These are phyloP conservation scores for Penicillium ochrochloron DNA, from an alignment of 495 filamentous ascomycete genomes.

Conservation along the genomic window DNA sequence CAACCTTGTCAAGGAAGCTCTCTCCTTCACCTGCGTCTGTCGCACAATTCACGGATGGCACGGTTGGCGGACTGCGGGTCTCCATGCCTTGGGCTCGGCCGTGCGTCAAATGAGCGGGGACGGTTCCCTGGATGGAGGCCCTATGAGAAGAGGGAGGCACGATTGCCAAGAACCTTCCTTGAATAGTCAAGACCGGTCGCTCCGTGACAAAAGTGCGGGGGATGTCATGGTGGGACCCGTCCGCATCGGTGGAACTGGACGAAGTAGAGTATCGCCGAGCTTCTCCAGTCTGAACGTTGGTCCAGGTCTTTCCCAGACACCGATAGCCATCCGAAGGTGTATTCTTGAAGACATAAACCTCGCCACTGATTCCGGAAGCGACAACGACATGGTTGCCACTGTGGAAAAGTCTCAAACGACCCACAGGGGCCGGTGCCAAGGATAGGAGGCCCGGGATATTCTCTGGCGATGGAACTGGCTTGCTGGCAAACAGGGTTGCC, in stretches of 20 bases:
- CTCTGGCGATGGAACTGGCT: conserved; percentile 49
- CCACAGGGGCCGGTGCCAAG: conserved; percentile 65
- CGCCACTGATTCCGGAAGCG: conserved; percentile 79
- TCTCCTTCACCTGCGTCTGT: conserved; percentile 81
- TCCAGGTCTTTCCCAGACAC: conserved; percentile 88
- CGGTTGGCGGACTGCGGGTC: conserved; percentile 71
- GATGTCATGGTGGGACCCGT: conserved; percentile 56
- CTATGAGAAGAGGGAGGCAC: conserved; percentile 74
- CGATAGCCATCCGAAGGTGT: conserved; percentile 59
- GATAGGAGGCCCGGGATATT: conserved; percentile 45
- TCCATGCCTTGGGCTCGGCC: conserved; percentile 68
- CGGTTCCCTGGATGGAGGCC: conserved; percentile 66
- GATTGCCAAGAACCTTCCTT: conserved; percentile 82
- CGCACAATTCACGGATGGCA: conserved; percentile 73
- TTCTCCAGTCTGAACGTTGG: conserved; percentile 66
- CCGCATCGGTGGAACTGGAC: conserved; percentile 58
- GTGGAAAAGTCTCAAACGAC: conserved; percentile 70
- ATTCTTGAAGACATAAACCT: conserved; percentile 74
- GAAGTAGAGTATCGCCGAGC: conserved; percentile 55
- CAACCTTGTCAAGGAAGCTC: conserved; percentile 80
- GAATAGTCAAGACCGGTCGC: conserved; percentile 73
- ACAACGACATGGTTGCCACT: conserved; percentile 70
- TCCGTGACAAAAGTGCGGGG: conserved; percentile 50
- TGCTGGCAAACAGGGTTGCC: conserved; percentile 67
- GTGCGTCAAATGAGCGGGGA: conserved; percentile 46